phyloP scores from a whole-genome alignment of 768 basidiomycete species.

The Suillus discolor region DNA sequence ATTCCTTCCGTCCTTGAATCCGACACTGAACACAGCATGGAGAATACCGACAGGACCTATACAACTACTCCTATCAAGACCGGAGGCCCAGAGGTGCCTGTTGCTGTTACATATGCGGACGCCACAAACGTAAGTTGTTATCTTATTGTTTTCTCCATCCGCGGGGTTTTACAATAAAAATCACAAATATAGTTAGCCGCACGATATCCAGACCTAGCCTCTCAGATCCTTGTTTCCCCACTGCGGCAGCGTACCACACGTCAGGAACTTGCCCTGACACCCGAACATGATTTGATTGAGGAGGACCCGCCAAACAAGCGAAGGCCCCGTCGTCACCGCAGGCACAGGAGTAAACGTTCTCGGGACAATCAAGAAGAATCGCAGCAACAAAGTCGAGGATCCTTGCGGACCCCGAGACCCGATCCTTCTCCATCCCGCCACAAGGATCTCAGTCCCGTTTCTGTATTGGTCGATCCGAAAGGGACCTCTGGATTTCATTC shows the following conservation, averaged over 20 bases:
- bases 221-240: slow-evolving; percentile 35
- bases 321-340: background rate
- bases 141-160: background rate
- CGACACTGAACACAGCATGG: background rate
- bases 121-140: slow-evolving; percentile 38
- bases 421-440: background rate
- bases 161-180: background rate
- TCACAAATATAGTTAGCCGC: slow-evolving; percentile 32
- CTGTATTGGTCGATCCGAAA: background rate
- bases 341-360: background rate
- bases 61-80: background rate
- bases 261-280: background rate
- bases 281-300: background rate
- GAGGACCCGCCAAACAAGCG: background rate
- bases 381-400: slow-evolving; percentile 7
- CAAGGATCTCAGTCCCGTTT: background rate
- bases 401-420: background rate
- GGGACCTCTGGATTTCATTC: background rate
- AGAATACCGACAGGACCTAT: background rate
- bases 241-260: slow-evolving; percentile 16
- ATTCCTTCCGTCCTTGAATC: background rate
- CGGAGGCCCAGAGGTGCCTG: slow-evolving; percentile 3
- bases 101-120: slow-evolving; percentile 40
- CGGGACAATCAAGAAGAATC: background rate
- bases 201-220: slow-evolving; percentile 36